Base-by-base conservation (phyloP, 2,329 filamentous ascomycete species). In the Pseudogymnoascus sp. region DNA sequence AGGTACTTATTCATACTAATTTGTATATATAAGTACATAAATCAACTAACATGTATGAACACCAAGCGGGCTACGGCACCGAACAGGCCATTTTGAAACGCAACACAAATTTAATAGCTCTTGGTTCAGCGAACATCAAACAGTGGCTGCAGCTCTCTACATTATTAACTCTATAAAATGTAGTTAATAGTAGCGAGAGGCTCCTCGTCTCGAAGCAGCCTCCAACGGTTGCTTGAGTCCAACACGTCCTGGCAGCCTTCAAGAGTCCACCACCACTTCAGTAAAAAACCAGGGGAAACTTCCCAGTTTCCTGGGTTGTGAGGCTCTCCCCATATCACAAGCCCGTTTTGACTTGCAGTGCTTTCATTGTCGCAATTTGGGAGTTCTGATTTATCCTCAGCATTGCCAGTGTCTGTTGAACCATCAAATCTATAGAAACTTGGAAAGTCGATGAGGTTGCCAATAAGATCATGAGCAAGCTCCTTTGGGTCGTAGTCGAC, bases 241-340 rank as follows among this genome's bases (percentile, higher is more conserved):
- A 69, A 63, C 37, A 68, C 40, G 6, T 65, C 63, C 29, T 65
- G 61, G 63, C 67, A 68, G 26, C 64, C 67, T n/a, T 62, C 38
- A 16, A 69, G 29, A 5, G 53, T 19, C 64, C 67, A 69, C 14
- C 42, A 5, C 67, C 67, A 68, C 63, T 68, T 68, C 37, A 47
- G 61, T 13, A 68, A 5, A 50, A 68, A 67, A 14, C 62, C 65
- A 11, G 67, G 67, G 8, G 67, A 66, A 53, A 64, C 62, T 59
- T 68, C 67, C 67, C 66, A 68, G n/a, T 59, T 63, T 13, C 65
- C 63, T 2, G 60, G n/a, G 44, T 66, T 44, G 59, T 65, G 66
- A 2, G 64, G 66, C 21, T 69, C 67, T 13, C 65, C 67, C 67
- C 67, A 69, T 10, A 67, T 53, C 53, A 69, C 65, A 11, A 69